Evolutionary conservation across 2,329 filamentous ascomycete genomes (phyloP), one percentile per base, ranked within the genome.

Genomic region (Aspergillus terreus): DNA sequence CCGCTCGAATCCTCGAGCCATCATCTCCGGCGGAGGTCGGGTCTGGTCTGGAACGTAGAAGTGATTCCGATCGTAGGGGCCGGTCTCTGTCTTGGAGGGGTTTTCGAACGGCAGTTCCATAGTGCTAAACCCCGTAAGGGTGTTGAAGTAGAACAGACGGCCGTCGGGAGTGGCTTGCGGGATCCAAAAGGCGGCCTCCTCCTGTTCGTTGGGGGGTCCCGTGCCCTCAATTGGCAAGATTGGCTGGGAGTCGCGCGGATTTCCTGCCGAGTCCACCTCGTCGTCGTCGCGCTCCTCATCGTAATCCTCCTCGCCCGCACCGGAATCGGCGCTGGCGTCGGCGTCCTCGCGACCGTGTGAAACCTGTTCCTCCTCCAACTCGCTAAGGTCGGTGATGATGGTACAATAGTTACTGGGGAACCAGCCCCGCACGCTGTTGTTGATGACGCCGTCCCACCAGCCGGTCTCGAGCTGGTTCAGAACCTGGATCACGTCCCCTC

Each of bases 391-490:
- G 53, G 84, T 82, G 63, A 97, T 87, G 57, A 94, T 84, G 59
- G 90, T 86, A 76, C 94, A 97, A 76, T 99, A 99, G 72, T 99
- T 99, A 79, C 92, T 97, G 35, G 94, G 94, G 71, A 99, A 99
- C 94, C 94, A 99, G 69, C 94, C 94, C 68, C 94, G 86, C 61
- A 96, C 88, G 47, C 53, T 63, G 53, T 92, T 90, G 66, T 96
- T 94, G 70, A 99, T 96, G 50, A 99, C 90, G 45, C 94, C 94
- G 75, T 99, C 94, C 94, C 94, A 99, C 94, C 94, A 99, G 51
- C 94, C 94, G 65, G 92, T 97, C 72, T 99, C 94, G 51, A 97
- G 81, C 75, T 96, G 92, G 48, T 94, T 99, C 64, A 99, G 92
- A 63, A 99, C 94, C 75, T 97, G 92, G 64, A 99, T 99, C 61